A percentile compares a stretch with the other conserved stretches of the same genome.
Conservation (phyloP, 2,329 filamentous ascomycete genomes). For the Colletotrichum scovillei region DNA sequence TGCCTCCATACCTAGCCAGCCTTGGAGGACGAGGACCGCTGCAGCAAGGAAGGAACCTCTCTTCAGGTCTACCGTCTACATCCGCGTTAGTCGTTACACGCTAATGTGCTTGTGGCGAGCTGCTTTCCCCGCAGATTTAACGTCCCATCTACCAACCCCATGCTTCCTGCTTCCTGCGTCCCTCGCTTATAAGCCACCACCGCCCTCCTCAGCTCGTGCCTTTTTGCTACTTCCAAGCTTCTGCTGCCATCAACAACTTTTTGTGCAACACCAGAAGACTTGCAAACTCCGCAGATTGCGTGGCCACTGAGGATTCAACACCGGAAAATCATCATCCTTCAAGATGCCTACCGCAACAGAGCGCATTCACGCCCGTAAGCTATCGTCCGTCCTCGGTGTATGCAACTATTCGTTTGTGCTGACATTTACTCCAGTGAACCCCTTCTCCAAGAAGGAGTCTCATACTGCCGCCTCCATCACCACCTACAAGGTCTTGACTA, state of each 20-base stretch:
- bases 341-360: slow-evolving; percentile 33
- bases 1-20: neutral
- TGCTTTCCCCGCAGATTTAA: slow-evolving; percentile 34
- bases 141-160: slow-evolving; percentile 19
- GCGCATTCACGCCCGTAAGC: slow-evolving; percentile 33
- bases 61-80: slow-evolving; percentile 18
- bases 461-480: slow-evolving; percentile 71
- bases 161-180: slow-evolving; percentile 5
- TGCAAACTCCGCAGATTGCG: neutral
- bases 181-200: slow-evolving; percentile 23
- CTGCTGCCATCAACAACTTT: neutral
- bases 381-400: neutral
- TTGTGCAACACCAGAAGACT: neutral
- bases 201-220: slow-evolving; percentile 9
- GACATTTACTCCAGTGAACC: slow-evolving; percentile 68
- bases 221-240: slow-evolving; percentile 8
- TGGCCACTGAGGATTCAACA: neutral
- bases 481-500: slow-evolving; percentile 81
- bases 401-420: slow-evolving; percentile 21
- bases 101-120: slow-evolving; percentile 32
- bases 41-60: slow-evolving; percentile 14
- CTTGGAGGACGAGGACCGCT: neutral
- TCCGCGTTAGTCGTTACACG: slow-evolving; percentile 20
- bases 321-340: neutral
- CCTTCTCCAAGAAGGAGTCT: slow-evolving; percentile 77